These are phyloP conservation scores for Oleoguttula mirabilis DNA, from an alignment of 495 filamentous ascomycete species.

Conservation along the genomic window DNA sequence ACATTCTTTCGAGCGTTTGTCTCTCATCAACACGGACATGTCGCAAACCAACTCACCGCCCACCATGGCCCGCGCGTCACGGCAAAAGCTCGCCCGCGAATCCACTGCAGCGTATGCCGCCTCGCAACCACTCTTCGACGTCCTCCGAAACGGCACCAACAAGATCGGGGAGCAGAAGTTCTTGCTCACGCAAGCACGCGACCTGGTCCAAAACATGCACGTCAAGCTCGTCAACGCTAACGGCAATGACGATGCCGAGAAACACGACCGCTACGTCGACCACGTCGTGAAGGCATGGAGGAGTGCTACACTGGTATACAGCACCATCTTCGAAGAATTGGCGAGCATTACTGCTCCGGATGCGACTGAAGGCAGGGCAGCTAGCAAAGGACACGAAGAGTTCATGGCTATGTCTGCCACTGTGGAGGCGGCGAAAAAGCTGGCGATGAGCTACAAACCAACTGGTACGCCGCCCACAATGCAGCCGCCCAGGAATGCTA, in stretches of 20 bases:
- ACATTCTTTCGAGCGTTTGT: not conserved
- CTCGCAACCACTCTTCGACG: conserved; percentile 16
- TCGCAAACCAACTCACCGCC: too few species aligned
- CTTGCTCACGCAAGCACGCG: conserved; percentile 7
- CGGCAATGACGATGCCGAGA: not conserved
- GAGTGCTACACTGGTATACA: conserved; percentile 10
- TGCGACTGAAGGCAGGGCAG: conserved; percentile 3
- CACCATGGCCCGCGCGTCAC: not conserved
- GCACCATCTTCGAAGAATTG: conserved; percentile 12
- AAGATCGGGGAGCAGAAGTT: conserved; percentile 1
- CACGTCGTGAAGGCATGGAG: conserved; percentile 13
- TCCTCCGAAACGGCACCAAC: conserved; percentile 3
- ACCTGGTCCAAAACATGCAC: conserved; percentile 12
- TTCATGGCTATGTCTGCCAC: conserved; percentile 8
- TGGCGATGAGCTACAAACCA: too few species aligned
- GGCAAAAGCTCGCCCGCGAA: not conserved
- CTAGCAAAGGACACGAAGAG: conserved; percentile 2
- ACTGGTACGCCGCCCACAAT: too few species aligned
- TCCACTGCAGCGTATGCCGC: conserved; percentile 13
- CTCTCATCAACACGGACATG: too few species aligned
- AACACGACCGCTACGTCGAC: conserved; percentile 7
- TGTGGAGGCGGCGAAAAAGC: conserved; percentile 17
- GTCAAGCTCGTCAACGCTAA: conserved; percentile 3
- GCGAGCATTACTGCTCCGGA: conserved; percentile 10
- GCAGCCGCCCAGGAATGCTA: too few species aligned